Base-by-base conservation (phyloP, 2,329 filamentous ascomycete species). In the Plenodomus lindquistii region DNA sequence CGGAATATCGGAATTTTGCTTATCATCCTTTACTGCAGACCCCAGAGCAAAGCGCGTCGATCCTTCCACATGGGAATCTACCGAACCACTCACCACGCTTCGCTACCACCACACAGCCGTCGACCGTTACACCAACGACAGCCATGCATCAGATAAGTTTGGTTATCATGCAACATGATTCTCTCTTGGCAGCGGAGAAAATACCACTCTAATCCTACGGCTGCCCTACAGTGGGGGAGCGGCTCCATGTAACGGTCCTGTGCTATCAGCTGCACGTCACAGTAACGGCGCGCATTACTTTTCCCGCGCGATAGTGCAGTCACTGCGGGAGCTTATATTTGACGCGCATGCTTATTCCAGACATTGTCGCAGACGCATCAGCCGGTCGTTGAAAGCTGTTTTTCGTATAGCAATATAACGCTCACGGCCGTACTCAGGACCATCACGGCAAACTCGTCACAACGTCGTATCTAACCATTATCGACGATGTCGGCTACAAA, bases 401-500 rank as follows among this genome's bases (percentile, higher is more conserved):
- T n/a, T n/a, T n/a, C n/a, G n/a, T n/a, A n/a, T n/a, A n/a, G n/a
- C n/a, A n/a, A n/a, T n/a, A n/a, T n/a, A n/a, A n/a, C n/a, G n/a
- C n/a, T n/a, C n/a, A n/a, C n/a, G n/a, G n/a, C n/a, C n/a, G n/a
- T n/a, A n/a, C n/a, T n/a, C n/a, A n/a, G n/a, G n/a, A n/a, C n/a
- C n/a, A n/a, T n/a, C n/a, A n/a, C n/a, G n/a, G n/a, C n/a, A n/a
- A n/a, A n/a, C n/a, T n/a, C n/a, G n/a, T n/a, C n/a, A n/a, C n/a
- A n/a, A n/a, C n/a, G 40, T 50, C 40, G 40, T 24, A 27, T 38
- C 11, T 15, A 34, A 44, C 22, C 5, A 5, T 24, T 10, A 24
- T 24, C 22, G 22, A 24, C 22, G 8, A 72, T 72, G 69, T 56
- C 62, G 2, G 37, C 41, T 21, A 46, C 20, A 37, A 57, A 62